Evolutionary conservation across 1,284 basidiomycete species (phyloP).

Genomic region (Tilletia walkeri): DNA sequence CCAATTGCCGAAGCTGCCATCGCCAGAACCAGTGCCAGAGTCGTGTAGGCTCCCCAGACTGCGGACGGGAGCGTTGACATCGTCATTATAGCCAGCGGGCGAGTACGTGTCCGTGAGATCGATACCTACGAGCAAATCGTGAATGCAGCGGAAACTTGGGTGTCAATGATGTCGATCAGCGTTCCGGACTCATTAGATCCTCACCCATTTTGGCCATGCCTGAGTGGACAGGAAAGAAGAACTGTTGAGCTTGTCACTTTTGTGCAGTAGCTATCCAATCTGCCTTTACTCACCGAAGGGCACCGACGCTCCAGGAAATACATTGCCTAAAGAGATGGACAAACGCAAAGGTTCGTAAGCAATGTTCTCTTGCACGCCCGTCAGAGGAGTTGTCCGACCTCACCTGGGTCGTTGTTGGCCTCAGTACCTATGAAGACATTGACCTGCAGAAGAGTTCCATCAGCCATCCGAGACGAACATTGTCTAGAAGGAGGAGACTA

Average conservation of each 20-base stretch:
- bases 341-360: no score
- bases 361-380: no score
- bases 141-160: background rate
- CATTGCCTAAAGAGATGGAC: slow-evolving; percentile 25
- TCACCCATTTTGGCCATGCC: slow-evolving; percentile 42
- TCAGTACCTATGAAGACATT: slow-evolving; percentile 30
- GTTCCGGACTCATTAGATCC: slow-evolving; percentile 24
- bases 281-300: slow-evolving; percentile 32
- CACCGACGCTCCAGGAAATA: slow-evolving; percentile 41
- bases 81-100: slow-evolving; percentile 41
- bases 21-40: slow-evolving; percentile 44
- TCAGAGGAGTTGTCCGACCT: background rate
- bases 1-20: slow-evolving; percentile 44
- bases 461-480: background rate
- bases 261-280: no score
- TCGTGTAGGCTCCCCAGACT: slow-evolving; percentile 44
- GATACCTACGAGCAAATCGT: background rate
- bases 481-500: background rate
- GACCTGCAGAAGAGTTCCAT: slow-evolving; percentile 19
- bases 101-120: slow-evolving; percentile 33
- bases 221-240: no score
- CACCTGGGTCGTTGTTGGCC: slow-evolving; percentile 26
- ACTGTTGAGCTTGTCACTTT: no score
- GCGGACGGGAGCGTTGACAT: slow-evolving; percentile 33
- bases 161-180: background rate